Base-by-base conservation (phyloP, 1,284 basidiomycete species). In the Microbotryum saponariae region DNA sequence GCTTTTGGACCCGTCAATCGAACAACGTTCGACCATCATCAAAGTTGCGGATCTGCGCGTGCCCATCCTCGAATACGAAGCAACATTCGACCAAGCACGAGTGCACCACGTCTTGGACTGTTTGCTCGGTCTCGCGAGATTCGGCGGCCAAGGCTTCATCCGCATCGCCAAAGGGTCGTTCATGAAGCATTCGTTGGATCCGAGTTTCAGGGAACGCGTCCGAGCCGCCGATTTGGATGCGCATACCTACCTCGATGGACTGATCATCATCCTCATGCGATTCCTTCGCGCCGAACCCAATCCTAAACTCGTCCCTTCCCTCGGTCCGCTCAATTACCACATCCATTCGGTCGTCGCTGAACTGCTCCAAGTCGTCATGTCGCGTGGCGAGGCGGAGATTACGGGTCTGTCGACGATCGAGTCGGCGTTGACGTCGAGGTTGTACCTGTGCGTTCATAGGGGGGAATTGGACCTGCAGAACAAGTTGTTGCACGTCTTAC, bases 401-500 rank as follows among this genome's bases (percentile, higher is more conserved):
- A 71, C 81, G 16, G 77, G 82, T 1, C 77, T 89, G 3, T 81
- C 84, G 60, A 77, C 78, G 25, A 79, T 92, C 54, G 87, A 94
- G 74, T 79, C 82, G 1, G 80, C 81, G 1, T 79, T 96, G 45
- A 79, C 91, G 50, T 82, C 82, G 54, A 88, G 89, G 71, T 79
- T 97, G 2, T 89, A 85, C 69, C 78, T 83, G 54, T 85, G 82
- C 33, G 79, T 96, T 21, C 85, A 91, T 67, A 78, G 78, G 25
- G 78, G 78, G 21, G 81, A 85, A 37, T 80, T 91, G 44, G 87
- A 92, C 68, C 78, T 92, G 18, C 92, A 96, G 76, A 92, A 91
- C 79, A 93, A 92, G 73, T 82, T 97, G 60, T 82, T 98, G 1
- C 91, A 92, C 69, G 83, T 94, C 10, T 81, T 98, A 1, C 92